Conservation (phyloP, 805 yeast species). For the Komagataella kurtzmanii region DNA sequence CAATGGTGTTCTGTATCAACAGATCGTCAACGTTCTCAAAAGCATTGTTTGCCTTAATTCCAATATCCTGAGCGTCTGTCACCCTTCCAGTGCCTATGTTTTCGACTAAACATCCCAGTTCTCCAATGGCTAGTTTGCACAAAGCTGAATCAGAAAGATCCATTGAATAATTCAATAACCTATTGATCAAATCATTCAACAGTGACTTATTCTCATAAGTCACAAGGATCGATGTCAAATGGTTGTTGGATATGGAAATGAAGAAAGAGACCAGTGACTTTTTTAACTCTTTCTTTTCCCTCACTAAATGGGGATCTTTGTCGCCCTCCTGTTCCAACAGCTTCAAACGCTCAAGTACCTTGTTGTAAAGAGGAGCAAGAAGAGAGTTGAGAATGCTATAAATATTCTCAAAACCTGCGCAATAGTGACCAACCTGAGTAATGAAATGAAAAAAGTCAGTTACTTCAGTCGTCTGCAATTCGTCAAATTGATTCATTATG, state of each 20-base stretch:
- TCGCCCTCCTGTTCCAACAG: conserved; percentile 7
- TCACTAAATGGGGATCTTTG: conserved; percentile 11
- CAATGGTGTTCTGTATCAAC: conserved; percentile 53
- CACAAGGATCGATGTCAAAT: conserved; percentile 64
- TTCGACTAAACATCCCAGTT: conserved; percentile 48
- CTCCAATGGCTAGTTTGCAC: conserved; percentile 57
- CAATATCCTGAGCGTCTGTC: conserved; percentile 43
- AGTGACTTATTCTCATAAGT: conserved; percentile 50
- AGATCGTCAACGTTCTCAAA: conserved; percentile 59
- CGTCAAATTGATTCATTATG: conserved; percentile 41
- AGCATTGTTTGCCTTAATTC: conserved; percentile 22
- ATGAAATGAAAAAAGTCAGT: conserved; percentile 74
- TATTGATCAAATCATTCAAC: conserved; percentile 47
- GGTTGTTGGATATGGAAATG: conserved; percentile 60
- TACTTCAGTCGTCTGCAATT: conserved; percentile 51
- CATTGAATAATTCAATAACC: conserved; percentile 47
- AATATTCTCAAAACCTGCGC: conserved; percentile 49
- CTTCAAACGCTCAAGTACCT: conserved; percentile 31
- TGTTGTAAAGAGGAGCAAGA: conserved; percentile 58
- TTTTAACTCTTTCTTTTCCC: conserved; percentile 56
- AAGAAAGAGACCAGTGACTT: conserved; percentile 59
- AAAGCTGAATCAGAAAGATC: conserved; percentile 46
- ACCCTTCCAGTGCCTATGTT: conserved; percentile 61
- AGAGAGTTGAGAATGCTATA: conserved; percentile 65
- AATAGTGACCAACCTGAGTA: conserved; percentile 77